Percentiles rank a stretch among this genome's conserved stretches.
phyloP scores from a whole-genome alignment of 106 monocot species.

The Phalaenopsis equestris region DNA sequence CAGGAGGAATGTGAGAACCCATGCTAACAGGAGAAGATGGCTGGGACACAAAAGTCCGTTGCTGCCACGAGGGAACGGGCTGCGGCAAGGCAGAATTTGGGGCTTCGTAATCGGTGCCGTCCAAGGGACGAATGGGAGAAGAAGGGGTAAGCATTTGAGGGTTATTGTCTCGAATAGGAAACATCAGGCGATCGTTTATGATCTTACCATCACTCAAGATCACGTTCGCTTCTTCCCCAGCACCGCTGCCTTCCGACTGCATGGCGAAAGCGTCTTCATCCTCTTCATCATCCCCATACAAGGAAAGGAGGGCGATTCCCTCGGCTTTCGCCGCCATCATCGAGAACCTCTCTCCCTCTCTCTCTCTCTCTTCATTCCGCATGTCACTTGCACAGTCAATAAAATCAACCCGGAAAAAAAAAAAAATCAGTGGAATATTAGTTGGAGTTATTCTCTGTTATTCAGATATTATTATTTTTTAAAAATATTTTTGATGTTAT shows the following conservation, averaged over 20 bases:
- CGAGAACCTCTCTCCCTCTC: too few relatives aligned
- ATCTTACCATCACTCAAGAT: neutral
- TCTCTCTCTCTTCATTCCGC: too few relatives aligned
- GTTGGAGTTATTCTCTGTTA: too few relatives aligned
- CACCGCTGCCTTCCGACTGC: neutral
- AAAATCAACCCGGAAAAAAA: too few relatives aligned
- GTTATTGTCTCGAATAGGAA: conserved; percentile 7
- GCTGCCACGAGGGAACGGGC: conserved; percentile 17
- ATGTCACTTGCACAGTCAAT: too few relatives aligned
- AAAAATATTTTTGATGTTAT: too few relatives aligned
- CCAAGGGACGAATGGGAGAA: conserved; percentile 22
- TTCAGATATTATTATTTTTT: too few relatives aligned
- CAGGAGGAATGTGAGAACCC: conserved; percentile 7
- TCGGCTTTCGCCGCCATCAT: conserved; percentile 58
- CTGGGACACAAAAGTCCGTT: conserved; percentile 9
- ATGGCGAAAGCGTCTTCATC: conserved; percentile 33
- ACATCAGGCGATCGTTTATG: neutral
- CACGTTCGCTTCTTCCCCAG: neutral
- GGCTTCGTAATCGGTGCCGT: conserved; percentile 31
- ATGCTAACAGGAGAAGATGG: conserved; percentile 4
- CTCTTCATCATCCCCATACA: conserved; percentile 80
- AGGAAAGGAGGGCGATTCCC: conserved; percentile 63
- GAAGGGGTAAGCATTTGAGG: conserved; percentile 10
- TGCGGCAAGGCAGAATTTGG: conserved; percentile 25
- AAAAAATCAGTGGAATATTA: too few relatives aligned